These are phyloP conservation scores for Mycena vitilis DNA, from an alignment of 768 basidiomycete species.

Conservation along the genomic window DNA sequence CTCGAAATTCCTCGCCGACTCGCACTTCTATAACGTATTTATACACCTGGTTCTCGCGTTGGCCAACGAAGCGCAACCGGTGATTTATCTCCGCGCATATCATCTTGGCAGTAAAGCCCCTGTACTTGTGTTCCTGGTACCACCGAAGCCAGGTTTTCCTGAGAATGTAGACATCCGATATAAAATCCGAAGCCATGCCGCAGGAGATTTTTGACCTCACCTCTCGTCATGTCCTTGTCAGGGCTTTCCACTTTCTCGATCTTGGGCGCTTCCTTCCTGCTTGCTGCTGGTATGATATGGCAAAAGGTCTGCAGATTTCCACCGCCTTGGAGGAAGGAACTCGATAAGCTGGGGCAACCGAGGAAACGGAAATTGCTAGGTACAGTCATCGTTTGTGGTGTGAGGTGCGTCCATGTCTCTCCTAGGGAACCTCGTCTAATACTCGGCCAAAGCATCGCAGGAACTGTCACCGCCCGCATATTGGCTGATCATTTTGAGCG, in stretches of 20 bases:
- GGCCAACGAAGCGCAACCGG: too few species aligned
- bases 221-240: background rate
- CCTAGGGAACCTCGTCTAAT: background rate
- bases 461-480: conserved; percentile 41
- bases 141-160: too few species aligned
- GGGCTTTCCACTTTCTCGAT: background rate
- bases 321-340: background rate
- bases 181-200: too few species aligned
- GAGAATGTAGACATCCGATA: too few species aligned
- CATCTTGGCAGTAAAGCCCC: too few species aligned
- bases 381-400: conserved; percentile 41
- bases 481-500: conserved; percentile 44
- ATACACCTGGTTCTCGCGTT: too few species aligned
- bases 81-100: too few species aligned
- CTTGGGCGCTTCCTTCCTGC: background rate
- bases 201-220: background rate
- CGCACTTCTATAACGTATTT: too few species aligned
- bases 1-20: too few species aligned
- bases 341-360: conserved; percentile 1
- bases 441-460: conserved; percentile 38
- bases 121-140: too few species aligned
- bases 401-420: conserved; percentile 32
- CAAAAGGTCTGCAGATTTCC: conserved; percentile 12
- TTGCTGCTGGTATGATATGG: background rate
- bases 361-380: conserved; percentile 3